phyloP scores from a whole-genome alignment of 1,284 basidiomycete species.

The Ganoderma sp. region DNA sequence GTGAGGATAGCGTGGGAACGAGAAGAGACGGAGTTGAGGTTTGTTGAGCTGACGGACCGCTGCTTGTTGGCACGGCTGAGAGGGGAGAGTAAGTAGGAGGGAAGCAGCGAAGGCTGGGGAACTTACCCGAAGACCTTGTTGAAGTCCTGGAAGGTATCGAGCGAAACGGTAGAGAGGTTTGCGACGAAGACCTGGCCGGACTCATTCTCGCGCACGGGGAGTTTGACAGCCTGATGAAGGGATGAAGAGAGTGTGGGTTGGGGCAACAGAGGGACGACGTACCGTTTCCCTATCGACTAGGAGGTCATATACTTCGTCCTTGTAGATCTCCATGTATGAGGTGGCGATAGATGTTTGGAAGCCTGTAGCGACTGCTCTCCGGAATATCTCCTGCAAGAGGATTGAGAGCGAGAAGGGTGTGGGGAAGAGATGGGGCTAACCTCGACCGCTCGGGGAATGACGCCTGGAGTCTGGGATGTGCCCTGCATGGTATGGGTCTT shows the following conservation, averaged over 20 bases:
- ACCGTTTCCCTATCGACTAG: constrained; percentile 73
- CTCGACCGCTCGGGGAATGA: constrained; percentile 78
- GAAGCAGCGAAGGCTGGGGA: background rate
- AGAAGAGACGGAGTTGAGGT: constrained; percentile 79
- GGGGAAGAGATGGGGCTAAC: constrained; percentile 43
- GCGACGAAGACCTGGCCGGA: constrained; percentile 80
- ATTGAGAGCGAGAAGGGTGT: background rate
- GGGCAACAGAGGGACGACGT: constrained; percentile 32
- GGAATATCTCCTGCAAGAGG: constrained; percentile 38
- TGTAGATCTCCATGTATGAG: constrained; percentile 88
- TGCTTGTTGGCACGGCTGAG: constrained; percentile 67
- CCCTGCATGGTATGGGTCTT: constrained; percentile 91
- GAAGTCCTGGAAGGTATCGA: constrained; percentile 65
- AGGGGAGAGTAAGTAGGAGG: background rate
- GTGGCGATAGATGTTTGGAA: constrained; percentile 56
- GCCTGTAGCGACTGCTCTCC: constrained; percentile 22
- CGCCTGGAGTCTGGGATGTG: constrained; percentile 65
- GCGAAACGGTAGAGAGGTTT: constrained; percentile 61
- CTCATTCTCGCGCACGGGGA: constrained; percentile 80
- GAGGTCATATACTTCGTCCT: constrained; percentile 85
- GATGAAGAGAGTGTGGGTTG: background rate
- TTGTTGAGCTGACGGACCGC: constrained; percentile 84
- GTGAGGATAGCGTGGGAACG: constrained; percentile 85
- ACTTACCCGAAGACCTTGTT: constrained; percentile 67
- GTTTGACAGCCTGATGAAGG: constrained; percentile 65